Evolutionary conservation across 441 rosid genomes (phyloP), one percentile per base, ranked within the genome.

Genomic region (Syzygium malaccense): DNA sequence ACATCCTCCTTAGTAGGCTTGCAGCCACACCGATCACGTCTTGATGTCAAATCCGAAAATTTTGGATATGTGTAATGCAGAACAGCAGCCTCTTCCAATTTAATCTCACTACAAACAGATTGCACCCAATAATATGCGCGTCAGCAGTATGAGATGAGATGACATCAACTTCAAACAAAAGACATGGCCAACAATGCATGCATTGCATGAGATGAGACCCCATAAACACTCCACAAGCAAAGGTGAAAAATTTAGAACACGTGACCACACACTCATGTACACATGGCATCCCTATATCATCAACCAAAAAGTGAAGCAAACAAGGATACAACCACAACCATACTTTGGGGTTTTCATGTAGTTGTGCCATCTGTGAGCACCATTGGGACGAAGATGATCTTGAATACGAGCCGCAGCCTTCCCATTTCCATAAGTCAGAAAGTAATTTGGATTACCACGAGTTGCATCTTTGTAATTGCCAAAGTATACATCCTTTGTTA

Each of bases 21-120:
- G 95, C 99, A 98, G 91, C 98, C 98, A 94, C 99, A 97, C n/a
- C 97, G 98, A 94, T 96, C 95, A 89, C 95, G 97, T 91, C 99
- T 96, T 90, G 99, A 96, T 87, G 98, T 98, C 93, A 98, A 94
- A 93, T 98, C 99, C 83, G 99, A 98, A 92, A 94, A 96, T 84
- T 92, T 96, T 32, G 98, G 87, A 88, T 98, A 98, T 57, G 99
- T 95, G 89, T 94, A 96, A 89, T 96, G 96, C 94, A 98, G 93
- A 89, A 98, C 94, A 37, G 97, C 99, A 89, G 96, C 96, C 89
- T 98, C 99, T 26, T 95, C 98, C 89, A 96, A 89, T 92, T 96
- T 97, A 66, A 94, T 84, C 93, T 96, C 98, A 23, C 99, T 96
- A 89, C 60, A 45, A 45, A 90, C 90, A 87, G 33, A 80, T 55